Base-by-base conservation (phyloP, 2,329 filamentous ascomycete species). In the Colletotrichum navitas region DNA sequence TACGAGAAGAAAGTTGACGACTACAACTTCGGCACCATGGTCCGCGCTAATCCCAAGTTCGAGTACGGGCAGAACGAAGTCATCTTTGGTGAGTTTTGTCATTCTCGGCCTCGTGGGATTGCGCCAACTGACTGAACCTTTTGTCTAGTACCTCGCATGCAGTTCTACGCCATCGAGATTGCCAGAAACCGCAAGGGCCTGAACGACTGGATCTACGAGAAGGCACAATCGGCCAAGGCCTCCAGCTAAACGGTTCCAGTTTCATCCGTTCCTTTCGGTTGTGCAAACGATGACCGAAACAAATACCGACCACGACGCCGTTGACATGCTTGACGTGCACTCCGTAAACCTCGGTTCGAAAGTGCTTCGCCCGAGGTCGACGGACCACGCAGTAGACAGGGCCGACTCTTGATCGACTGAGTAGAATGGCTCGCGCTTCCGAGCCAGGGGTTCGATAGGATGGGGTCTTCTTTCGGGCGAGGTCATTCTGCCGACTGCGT, bases 1-100 rank as follows among this genome's bases (percentile, higher is more conserved):
- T 99, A 98, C 81, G 94, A 98, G 85, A 95, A 97, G 83, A 95
- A 89, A 83, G 86, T 99, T n/a, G 92, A 96, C 74, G 97, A 99
- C 83, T 99, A 91, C 87, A 99, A 98, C 86, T 99, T 98, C 82
- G 96, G 96, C 67, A 98, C 96, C 43, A 95, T 99, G 88, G 81
- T 99, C 77, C 90, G 96, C 69, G 88, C 89, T 68, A 93, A 89
- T 78, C 88, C 94, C 47, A 93, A 93, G 77, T 90, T 83, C 64
- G 95, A 98, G 82, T 98, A 99, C 80, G 93, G 92, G 64, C 87
- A 97, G 83, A 87, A 97, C 68, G 94, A 92, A 66, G 97, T 94
- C 3, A 97, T 99, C 64, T 98, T 99, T 77, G 94, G 93, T 95
- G 80, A 77, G 6, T 52, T 24, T 26, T 32, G 10, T 51, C 51